Base-by-base conservation (phyloP, 176 grass and related monocot species). In the Avena sativa region DNA sequence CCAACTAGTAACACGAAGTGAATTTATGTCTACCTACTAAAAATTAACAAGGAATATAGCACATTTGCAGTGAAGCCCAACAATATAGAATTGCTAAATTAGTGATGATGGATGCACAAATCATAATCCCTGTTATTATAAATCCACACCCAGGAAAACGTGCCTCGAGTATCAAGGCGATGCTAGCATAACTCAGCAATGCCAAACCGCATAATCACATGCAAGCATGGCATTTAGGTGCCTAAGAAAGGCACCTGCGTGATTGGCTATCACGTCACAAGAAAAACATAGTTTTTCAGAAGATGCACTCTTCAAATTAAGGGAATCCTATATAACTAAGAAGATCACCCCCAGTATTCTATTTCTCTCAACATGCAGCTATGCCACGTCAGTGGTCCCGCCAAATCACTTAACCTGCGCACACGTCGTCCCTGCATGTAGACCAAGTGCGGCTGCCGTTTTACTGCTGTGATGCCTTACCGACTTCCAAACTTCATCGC, bases 131-230 rank as follows among this genome's bases (percentile, higher is more conserved):
- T 9, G 23, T 32, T 26, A 9, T 30, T 58, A 58, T 23, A 62
- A 38, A 10, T 12, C 8, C 36, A 82, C 15, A 64, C 21, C 12
- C 30, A 56, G 55, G 44, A 72, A 13, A 60, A 60, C 9, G 67
- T 49, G 25, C 25, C 19, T 61, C 23, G 20, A 60, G 28, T 52
- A 71, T 61, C 60, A 81, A 20, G 51, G 14, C 38, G 78, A 89
- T 69, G 17, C 9, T 15, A 4, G 19, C n/a, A 76, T 53, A 69
- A 30, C 19, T 25, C 59, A 66, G 8, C 13, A 47, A 34, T 15
- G 15, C 12, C 36, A 5, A 60, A 44, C 68, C 3, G 5, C n/a
- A 65, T 19, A 73, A 43, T 30, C 75, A 32, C 17, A 23, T n/a
- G n/a, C 15, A 6, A 17, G 25, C 11, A 60, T 12, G 12, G 1